Percentiles rank a stretch among this genome's conserved stretches.
These are phyloP conservation scores for Peronospora destructor DNA, from an alignment of 352 stramenopile species.

Conservation along the genomic window DNA sequence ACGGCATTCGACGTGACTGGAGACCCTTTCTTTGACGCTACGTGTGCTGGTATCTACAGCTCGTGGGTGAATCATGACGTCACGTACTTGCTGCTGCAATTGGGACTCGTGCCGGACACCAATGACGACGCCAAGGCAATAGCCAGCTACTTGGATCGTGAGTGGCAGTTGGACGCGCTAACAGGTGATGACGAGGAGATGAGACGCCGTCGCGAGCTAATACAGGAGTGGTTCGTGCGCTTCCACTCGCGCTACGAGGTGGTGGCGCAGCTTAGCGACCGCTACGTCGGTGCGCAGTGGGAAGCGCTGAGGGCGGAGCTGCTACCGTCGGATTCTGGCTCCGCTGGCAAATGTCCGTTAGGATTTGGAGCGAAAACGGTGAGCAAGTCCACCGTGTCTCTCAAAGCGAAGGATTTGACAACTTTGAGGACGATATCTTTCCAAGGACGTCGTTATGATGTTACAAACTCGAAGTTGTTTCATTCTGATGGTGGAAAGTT, in stretches of 20 bases:
- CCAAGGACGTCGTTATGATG: constrained; percentile 50
- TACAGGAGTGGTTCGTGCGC: constrained; percentile 49
- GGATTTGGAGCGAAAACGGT: constrained; percentile 42
- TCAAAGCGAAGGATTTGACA: constrained; percentile 16
- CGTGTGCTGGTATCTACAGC: constrained; percentile 32
- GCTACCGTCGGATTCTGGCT: constrained; percentile 20
- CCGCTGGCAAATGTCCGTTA: constrained; percentile 46
- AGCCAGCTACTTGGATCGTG: constrained; percentile 32
- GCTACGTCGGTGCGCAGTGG: constrained; percentile 39
- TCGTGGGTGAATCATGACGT: constrained; percentile 48
- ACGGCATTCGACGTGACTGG: constrained; percentile 44
- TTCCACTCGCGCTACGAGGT: constrained; percentile 44
- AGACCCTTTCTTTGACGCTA: constrained; percentile 43
- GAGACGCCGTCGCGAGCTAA: constrained; percentile 27
- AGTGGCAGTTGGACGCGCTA: constrained; percentile 29
- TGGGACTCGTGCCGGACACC: constrained; percentile 27
- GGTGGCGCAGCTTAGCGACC: constrained; percentile 40
- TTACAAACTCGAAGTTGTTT: constrained; percentile 45
- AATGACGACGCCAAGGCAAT: constrained; percentile 26
- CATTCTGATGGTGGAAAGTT: constrained; percentile 31
- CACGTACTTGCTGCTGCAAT: constrained; percentile 39
- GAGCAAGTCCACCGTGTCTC: constrained; percentile 18
- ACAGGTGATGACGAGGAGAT: constrained; percentile 10
- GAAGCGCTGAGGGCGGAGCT: constrained; percentile 34
- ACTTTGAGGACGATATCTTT: constrained; percentile 39